phyloP scores from a whole-genome alignment of 768 basidiomycete genomes.

The Pleurotus citrinopileatus region DNA sequence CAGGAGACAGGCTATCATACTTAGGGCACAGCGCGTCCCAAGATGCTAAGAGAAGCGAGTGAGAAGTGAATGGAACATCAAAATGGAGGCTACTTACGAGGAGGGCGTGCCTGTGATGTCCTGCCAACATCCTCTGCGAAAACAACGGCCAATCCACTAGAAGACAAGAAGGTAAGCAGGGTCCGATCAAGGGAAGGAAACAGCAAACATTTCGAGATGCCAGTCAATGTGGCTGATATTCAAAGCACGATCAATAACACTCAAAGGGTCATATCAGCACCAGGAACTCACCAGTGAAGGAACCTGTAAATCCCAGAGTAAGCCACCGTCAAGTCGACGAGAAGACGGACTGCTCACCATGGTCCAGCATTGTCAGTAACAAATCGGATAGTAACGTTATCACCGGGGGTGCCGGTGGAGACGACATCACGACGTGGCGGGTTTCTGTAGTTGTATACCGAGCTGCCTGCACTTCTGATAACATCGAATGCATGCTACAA shows the following conservation, averaged over 20 bases:
- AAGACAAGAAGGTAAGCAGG: background rate
- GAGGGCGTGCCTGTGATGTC: background rate
- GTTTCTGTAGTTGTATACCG: conserved; percentile 42
- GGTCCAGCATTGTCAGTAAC: conserved; percentile 50
- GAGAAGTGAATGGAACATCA: background rate
- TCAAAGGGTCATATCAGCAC: conserved; percentile 11
- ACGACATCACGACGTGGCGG: conserved; percentile 56
- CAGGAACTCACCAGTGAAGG: conserved; percentile 30
- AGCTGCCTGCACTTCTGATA: conserved; percentile 36
- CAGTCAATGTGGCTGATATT: conserved; percentile 38
- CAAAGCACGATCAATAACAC: background rate
- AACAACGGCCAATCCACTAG: conserved; percentile 30
- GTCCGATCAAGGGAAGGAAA: background rate
- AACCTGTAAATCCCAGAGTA: conserved; percentile 13
- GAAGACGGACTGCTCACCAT: conserved; percentile 24
- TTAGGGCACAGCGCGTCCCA: conserved; percentile 3
- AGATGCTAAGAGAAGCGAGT: background rate
- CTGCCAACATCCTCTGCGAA: conserved; percentile 28
- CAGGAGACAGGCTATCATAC: conserved; percentile 1
- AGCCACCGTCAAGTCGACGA: background rate
- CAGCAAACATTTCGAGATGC: conserved; percentile 30
- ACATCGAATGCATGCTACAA: conserved; percentile 43
- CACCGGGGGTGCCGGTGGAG: conserved; percentile 14
- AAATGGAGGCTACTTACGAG: background rate
- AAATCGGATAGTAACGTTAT: conserved; percentile 47